Evolutionary conservation across 2,329 filamentous ascomycete genomes (phyloP), one percentile per base, ranked within the genome.

Genomic region (Pleoardoris graminearum): DNA sequence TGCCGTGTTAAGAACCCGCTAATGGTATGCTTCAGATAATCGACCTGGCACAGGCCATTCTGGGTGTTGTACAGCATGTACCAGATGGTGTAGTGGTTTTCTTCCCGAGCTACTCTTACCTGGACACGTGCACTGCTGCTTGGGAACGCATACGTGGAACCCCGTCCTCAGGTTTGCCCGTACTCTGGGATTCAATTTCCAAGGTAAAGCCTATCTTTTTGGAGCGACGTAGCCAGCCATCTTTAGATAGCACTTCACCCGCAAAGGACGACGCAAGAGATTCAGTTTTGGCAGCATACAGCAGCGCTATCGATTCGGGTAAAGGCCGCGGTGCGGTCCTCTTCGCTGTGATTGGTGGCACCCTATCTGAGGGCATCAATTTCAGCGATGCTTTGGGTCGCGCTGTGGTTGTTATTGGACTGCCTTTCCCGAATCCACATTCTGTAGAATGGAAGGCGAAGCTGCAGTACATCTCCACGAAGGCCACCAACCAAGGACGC

Each of bases 331-430:
- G 92, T 0, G 93, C 89, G 0, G 76, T 97, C 0, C 82, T 99
- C 0, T 82, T 99, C 22, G 92, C 91, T 48, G 92, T 99, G 3
- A 88, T 99, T 2, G 93, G 93, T 49, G 94, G 94, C 12, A 96
- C 93, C 61, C 87, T 99, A 76, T 96, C 90, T 52, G 94, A 99
- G 75, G 94, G 94, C 59, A 99, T 99, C 77, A 99, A 99, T 75
- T 99, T 99, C 76, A 93, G 90, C 0, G 92, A 99, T 75, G 81
- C 82, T 3, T 84, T 99, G 0, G 94, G 94, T 1, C 86, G 94
- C 22, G 93, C 90, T 48, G 91, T 99, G 7, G 79, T 96, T 12
- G 88, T 97, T n/a, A 84, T 97, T 12, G 94, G 94, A 0, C 77
- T 99, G 3, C 94, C 94, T 0, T 99, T 95, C 62, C 91, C 94